Evolutionary conservation across 2,329 filamentous ascomycete species (phyloP).

Genomic region (Elsinoe necatrix): DNA sequence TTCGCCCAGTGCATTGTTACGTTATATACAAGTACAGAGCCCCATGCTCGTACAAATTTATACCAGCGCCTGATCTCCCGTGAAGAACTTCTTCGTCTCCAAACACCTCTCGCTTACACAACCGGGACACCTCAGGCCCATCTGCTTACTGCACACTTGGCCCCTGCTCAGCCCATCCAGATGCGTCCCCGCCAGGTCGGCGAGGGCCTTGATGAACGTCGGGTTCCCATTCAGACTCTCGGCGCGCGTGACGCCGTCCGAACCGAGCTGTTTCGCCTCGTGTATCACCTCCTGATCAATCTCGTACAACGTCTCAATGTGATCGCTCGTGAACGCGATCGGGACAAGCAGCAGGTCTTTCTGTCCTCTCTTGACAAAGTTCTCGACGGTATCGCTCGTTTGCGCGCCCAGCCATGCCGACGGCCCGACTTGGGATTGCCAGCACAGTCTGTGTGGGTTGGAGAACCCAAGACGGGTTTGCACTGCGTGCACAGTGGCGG

Average conservation of each 20-base stretch:
- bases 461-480: conserved; percentile 82
- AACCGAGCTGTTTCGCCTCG: conserved; percentile 67
- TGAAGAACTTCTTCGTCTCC: conserved; percentile 63
- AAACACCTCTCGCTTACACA: conserved; percentile 84
- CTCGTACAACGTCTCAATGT: conserved; percentile 95
- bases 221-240: conserved; percentile 88
- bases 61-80: conserved; percentile 24
- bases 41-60: background rate
- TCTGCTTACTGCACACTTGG: conserved; percentile 66
- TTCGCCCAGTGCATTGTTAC: background rate
- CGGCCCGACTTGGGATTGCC: conserved; percentile 97
- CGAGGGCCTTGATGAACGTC: conserved; percentile 82
- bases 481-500: conserved; percentile 92
- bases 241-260: conserved; percentile 64
- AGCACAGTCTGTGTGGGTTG: conserved; percentile 88
- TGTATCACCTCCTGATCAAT: conserved; percentile 91
- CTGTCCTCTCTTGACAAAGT: conserved; percentile 84
- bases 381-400: conserved; percentile 76
- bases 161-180: conserved; percentile 50
- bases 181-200: conserved; percentile 76
- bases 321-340: conserved; percentile 97
- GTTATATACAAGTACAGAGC: conserved; percentile 2
- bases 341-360: conserved; percentile 86
- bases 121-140: conserved; percentile 84
- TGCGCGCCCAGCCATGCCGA: conserved; percentile 93